Conservation (phyloP, 2,329 filamentous ascomycete genomes). For the Xylariaceae sp. region DNA sequence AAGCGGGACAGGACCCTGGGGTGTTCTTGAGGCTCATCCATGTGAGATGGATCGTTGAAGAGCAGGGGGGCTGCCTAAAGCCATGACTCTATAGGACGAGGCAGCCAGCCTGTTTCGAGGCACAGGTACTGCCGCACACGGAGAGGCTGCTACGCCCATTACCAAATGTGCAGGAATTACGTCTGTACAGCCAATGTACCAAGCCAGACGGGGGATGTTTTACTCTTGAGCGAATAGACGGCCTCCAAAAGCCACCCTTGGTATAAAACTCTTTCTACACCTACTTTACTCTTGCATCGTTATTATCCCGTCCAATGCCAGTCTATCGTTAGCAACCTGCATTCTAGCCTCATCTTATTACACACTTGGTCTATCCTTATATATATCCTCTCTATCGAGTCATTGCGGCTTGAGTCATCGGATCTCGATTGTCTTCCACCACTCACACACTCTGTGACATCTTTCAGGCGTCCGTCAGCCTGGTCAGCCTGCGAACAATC, state of each 20-base stretch:
- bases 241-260: not conserved
- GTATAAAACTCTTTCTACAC: not conserved
- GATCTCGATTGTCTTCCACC: not conserved
- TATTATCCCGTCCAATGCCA: not conserved
- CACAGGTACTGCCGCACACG: not conserved
- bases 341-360: not conserved
- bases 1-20: not conserved
- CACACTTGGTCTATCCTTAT: not conserved
- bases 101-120: not conserved
- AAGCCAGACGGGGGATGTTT: not conserved
- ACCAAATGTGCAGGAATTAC: not conserved
- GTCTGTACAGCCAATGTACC: not conserved
- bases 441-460: not conserved
- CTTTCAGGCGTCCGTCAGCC: not conserved
- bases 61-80: not conserved
- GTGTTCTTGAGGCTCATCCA: not conserved
- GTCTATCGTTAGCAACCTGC: not conserved
- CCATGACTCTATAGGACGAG: not conserved
- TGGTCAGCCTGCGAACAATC: not conserved
- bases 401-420: not conserved
- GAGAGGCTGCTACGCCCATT: not conserved
- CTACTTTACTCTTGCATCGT: not conserved
- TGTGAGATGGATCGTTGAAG: not conserved
- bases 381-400: not conserved
- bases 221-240: not conserved